Conservation (phyloP, 2,329 filamentous ascomycete genomes). For the Parastagonospora avenae region DNA sequence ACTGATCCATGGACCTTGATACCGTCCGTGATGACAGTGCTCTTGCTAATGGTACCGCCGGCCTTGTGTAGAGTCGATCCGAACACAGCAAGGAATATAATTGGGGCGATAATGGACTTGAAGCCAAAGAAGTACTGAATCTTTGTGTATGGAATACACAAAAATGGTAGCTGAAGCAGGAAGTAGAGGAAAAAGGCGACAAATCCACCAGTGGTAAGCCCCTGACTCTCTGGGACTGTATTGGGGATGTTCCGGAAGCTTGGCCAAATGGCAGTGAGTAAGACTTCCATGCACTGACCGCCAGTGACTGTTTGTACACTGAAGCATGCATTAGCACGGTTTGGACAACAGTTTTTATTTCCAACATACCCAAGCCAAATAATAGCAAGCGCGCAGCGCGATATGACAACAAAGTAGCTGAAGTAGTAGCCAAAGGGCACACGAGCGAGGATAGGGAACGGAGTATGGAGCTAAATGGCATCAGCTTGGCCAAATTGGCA, state of each 20-base stretch:
- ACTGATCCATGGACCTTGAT: constrained; percentile 27
- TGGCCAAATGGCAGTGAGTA: constrained; percentile 34
- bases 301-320: constrained; percentile 31
- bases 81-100: constrained; percentile 33
- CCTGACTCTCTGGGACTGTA: constrained; percentile 21
- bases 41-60: constrained; percentile 34
- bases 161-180: constrained; percentile 29
- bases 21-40: constrained; percentile 36
- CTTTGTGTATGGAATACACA: constrained; percentile 32
- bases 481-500: constrained; percentile 3
- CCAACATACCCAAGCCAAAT: constrained; percentile 41
- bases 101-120: constrained; percentile 33
- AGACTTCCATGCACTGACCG: constrained; percentile 29
- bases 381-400: constrained; percentile 41
- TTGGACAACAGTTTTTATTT: background rate
- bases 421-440: constrained; percentile 35
- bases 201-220: constrained; percentile 24
- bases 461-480: constrained; percentile 24
- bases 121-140: constrained; percentile 33
- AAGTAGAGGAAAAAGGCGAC: constrained; percentile 33
- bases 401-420: constrained; percentile 35
- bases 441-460: constrained; percentile 28
- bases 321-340: constrained; percentile 4
- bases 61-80: constrained; percentile 25
- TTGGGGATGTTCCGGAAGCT: constrained; percentile 29